These are phyloP conservation scores for Lachnellula subtilissima DNA, from an alignment of 2,329 filamentous ascomycete species.

Conservation along the genomic window DNA sequence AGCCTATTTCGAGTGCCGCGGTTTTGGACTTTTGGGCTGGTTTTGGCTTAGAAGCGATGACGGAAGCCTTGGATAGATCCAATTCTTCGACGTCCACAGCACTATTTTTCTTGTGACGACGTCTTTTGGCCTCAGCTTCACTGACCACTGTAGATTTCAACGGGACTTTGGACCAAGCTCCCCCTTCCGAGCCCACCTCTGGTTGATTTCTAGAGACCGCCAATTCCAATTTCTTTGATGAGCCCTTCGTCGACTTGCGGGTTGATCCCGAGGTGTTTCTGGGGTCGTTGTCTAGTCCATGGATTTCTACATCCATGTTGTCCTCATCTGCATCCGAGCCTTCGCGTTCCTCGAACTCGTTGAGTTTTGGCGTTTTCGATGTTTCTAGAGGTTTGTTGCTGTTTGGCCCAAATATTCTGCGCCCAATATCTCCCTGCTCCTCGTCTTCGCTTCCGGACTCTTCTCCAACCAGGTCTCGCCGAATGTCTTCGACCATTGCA, in stretches of 20 bases:
- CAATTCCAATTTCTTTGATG: background rate
- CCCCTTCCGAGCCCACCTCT: slow-evolving; percentile 21
- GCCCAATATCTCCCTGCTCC: slow-evolving; percentile 59
- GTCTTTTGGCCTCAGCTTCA: slow-evolving; percentile 27
- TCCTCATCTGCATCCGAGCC: slow-evolving; percentile 41
- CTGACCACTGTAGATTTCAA: slow-evolving; percentile 18
- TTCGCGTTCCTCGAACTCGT: slow-evolving; percentile 58
- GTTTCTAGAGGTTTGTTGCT: slow-evolving; percentile 36
- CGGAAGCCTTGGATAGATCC: slow-evolving; percentile 29
- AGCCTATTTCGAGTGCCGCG: slow-evolving; percentile 22
- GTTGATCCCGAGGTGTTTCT: slow-evolving; percentile 2
- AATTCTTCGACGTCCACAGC: slow-evolving; percentile 30
- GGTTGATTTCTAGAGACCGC: slow-evolving; percentile 6
- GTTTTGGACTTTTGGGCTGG: slow-evolving; percentile 22
- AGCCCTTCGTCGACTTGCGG: slow-evolving; percentile 11
- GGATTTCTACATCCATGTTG: slow-evolving; percentile 30
- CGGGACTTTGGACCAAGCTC: slow-evolving; percentile 32
- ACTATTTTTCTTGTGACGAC: slow-evolving; percentile 30
- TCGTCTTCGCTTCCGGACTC: slow-evolving; percentile 54
- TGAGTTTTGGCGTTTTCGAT: slow-evolving; percentile 27
- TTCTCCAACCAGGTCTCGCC: slow-evolving; percentile 61
- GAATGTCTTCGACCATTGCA: slow-evolving; percentile 64
- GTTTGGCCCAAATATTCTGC: slow-evolving; percentile 62
- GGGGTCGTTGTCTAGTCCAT: slow-evolving; percentile 12
- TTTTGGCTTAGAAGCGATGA: slow-evolving; percentile 28